Evolutionary conservation across 2,329 filamentous ascomycete genomes (phyloP), one percentile per base, ranked within the genome.

Genomic region (Aspergillus ochraceus): DNA sequence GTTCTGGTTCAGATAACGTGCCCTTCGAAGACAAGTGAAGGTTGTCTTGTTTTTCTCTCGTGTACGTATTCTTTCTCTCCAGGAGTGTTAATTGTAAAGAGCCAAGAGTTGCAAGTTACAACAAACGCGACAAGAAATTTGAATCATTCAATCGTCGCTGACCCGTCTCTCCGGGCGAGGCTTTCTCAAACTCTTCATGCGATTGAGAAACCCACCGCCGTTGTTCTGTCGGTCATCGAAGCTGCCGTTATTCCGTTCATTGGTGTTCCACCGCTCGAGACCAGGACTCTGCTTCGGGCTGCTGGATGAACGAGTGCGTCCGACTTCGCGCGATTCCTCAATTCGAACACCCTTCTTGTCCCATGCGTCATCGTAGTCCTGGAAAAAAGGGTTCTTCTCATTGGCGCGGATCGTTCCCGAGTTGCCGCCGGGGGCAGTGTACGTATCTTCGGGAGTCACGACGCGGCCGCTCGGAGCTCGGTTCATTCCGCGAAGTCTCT

Each of bases 401-500:
- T 80, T 76, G 22, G 60, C 65, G 12, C 70, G 71, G 26, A 71
- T 74, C 9, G 73, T 69, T 22, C 73, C 66, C 4, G 73, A 73
- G 52, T 74, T 66, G 49, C 71, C 75, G 17, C 74, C 71, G 9
- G 68, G 60, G 26, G 74, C 62, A 29, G 75, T 66, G 59, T 68
- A 66, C 9, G 60, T 61, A 26, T 74, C 78, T 19, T 88, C 87
- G 0, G 85, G 83, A 64, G 83, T 87, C 6, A 79, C 81, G 58
- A 86, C 75, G 51, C 89, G 84, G 46, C 86, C 84, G 26, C 86
- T 80, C 24, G 80, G 53, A 87, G 86, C 85, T n/a, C 84, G 84
- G 62, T 88, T 88, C 69, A 96, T 92, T 64, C 91, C 90, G 46
- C 92, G 89, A 73, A 99, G 90, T 58, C 93, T 90, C 74, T 97